Evolutionary conservation across 768 basidiomycete species (phyloP), one percentile per base, ranked within the genome.

Genomic region (Trichaptum fuscoviolaceum): DNA sequence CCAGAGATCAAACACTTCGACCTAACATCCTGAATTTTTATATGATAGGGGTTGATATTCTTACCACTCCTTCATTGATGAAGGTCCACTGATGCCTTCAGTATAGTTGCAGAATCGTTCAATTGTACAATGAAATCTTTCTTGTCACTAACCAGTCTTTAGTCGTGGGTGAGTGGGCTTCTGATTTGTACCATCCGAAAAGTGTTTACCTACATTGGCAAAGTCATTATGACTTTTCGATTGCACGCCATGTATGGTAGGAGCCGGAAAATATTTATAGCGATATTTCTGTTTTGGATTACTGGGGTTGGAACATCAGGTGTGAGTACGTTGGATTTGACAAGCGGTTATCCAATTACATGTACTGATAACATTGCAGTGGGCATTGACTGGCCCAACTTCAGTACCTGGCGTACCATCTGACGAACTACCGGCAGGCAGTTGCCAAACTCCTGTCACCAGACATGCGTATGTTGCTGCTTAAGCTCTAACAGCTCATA

Each of bases 211-310:
- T 7, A 7, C 10, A 20, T 30, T 60, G 27, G 10, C 7, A 4
- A 7, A 70, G 68, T 36, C 1, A 69, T 71, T 66, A 67, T 69
- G 9, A 67, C 68, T 15, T 7, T 71, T 6, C 67, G 69, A 1
- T 68, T 69, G 0, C 67, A 68, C 52, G 70, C 70, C 1, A 52
- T 71, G 10, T 71, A 69, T 26, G 67, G 67, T n/a, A 66, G 69
- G 7, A 65, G 59, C 23, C 59, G 59, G 59, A 61, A 17, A 20
- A 61, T 61, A 4, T 18, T 61, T 1, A 12, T 61, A 9, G 15
- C 15, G 42, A 12, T 52, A 12, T 4, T 52, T 3, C 20, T n/a
- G n/a, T n/a, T 52, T 52, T 52, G 42, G 42, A 12, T 52, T 3
- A 6, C 6, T 20, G 42, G 42, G 5, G 15, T 52, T 52, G 42